Conservation (phyloP, 192 early-diverging fungal genomes). For the Backusella circina region DNA sequence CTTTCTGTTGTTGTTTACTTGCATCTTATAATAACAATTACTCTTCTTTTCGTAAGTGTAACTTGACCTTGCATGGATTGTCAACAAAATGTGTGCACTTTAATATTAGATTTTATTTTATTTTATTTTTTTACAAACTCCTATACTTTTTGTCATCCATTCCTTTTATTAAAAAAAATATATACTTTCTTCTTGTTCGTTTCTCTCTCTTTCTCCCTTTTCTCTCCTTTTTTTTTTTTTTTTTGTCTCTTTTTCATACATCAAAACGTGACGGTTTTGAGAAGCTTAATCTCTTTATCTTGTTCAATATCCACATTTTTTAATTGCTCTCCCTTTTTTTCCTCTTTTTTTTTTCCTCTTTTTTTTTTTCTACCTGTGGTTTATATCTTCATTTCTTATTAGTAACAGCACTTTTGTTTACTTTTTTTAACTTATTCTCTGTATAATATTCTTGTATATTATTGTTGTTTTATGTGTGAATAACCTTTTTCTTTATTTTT, state of each 20-base stretch:
- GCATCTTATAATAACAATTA: not conserved
- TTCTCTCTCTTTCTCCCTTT: not conserved
- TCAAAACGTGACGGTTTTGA: not conserved
- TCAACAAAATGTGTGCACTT: not conserved
- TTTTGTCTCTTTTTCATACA: conserved; percentile 4
- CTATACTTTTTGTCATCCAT: not conserved
- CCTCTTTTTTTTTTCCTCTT: conserved; percentile 15
- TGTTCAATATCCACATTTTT: not conserved
- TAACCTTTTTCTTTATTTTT: not conserved
- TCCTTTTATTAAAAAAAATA: not conserved
- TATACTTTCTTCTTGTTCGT: not conserved
- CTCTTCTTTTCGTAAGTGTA: not conserved
- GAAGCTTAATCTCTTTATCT: not conserved
- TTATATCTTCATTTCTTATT: too few relatives aligned
- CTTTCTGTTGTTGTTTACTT: conserved; percentile 4
- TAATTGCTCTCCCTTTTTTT: not conserved
- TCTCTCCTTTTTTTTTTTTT: not conserved
- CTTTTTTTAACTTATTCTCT: not conserved
- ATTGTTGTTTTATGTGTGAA: not conserved
- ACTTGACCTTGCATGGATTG: not conserved
- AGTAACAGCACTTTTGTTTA: too few relatives aligned
- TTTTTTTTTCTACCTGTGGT: too few relatives aligned
- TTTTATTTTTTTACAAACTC: conserved; percentile 2
- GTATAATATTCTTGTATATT: not conserved
- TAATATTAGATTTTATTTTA: not conserved